Base-by-base conservation (phyloP, 2,329 filamentous ascomycete genomes). In the Cercospora nicotianae region DNA sequence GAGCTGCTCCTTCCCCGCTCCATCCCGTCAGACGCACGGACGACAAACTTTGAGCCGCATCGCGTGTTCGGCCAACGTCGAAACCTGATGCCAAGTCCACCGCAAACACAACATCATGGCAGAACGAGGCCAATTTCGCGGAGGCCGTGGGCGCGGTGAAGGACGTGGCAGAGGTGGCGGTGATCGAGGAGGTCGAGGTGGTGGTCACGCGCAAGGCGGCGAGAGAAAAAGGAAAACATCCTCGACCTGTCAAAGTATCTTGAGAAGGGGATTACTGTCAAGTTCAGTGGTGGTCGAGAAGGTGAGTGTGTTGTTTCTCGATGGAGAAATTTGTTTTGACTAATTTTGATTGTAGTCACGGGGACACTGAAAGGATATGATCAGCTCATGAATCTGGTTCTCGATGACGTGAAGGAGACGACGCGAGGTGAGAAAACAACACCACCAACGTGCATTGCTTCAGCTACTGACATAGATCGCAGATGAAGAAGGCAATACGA, bases 191-290 rank as follows among this genome's bases (percentile, higher is more conserved):
- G 76, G 76, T 62, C 75, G 80, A 18, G 75, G 79, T 8, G 69
- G 71, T 57, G 75, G 77, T 2, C 76, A 76, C 30, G 74, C 77
- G 51, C 72, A 70, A 53, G 69, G 71, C 65, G 67, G 66, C 64
- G 75, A 88, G 90, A 75, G 93, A 69, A 97, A 88, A 98, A 98
- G 85, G 95, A 99, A 82, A 98, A 97, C 80, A 99, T 99, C 76
- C 87, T 99, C 64, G 94, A 99, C 78, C 81, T 99, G 76, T 89
- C 86, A 78, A 97, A 97, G 83, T 99, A 98, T 81, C 93, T 97
- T 91, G 93, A 99, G 81, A 96, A 97, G 87, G 87, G 91, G 78
- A 93, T 99, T 74, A 91, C 87, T 9, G 94, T 99, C 79, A 98
- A 98, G 82, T 98, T 99, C 81, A 97, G 93, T 77, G 95, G 95